phyloP scores from a whole-genome alignment of 2,329 filamentous ascomycete genomes.

The Trichoderma polysporum region DNA sequence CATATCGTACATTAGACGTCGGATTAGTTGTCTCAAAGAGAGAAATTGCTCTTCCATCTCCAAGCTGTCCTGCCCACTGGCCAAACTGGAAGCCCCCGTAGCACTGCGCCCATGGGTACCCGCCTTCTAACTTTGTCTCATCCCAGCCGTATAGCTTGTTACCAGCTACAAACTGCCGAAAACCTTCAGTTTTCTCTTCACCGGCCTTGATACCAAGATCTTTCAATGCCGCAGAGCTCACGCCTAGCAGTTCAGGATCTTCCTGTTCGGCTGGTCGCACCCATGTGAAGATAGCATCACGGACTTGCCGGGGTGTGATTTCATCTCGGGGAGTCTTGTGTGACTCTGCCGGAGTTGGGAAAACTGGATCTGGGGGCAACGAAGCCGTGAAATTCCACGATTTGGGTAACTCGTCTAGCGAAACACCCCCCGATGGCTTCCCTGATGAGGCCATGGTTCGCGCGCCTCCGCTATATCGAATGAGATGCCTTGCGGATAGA shows the following conservation, averaged over 20 bases:
- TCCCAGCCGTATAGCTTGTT: slow-evolving; percentile 81
- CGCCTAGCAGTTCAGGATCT: slow-evolving; percentile 74
- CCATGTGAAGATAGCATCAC: slow-evolving; percentile 83
- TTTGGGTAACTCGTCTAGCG: slow-evolving; percentile 59
- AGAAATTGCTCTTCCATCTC: slow-evolving; percentile 91
- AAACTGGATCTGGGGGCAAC: slow-evolving; percentile 73
- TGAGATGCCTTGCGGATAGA: slow-evolving; percentile 25
- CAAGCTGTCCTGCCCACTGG: slow-evolving; percentile 92
- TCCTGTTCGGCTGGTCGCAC: slow-evolving; percentile 75
- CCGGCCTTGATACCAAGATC: slow-evolving; percentile 74
- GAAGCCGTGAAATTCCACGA: slow-evolving; percentile 64
- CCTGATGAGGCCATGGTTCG: slow-evolving; percentile 13
- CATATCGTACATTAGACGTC: slow-evolving; percentile 69
- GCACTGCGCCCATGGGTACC: slow-evolving; percentile 98
- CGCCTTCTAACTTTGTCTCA: slow-evolving; percentile 61
- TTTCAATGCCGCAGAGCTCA: slow-evolving; percentile 74
- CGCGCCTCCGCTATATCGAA: neutral
- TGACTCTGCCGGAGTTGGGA: slow-evolving; percentile 77
- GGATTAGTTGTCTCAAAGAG: slow-evolving; percentile 87
- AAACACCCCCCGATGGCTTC: slow-evolving; percentile 31
- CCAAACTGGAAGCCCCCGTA: slow-evolving; percentile 85
- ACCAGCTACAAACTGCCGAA: slow-evolving; percentile 74
- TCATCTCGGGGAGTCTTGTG: slow-evolving; percentile 76
- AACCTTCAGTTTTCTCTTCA: slow-evolving; percentile 70
- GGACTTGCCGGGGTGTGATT: slow-evolving; percentile 79